phyloP scores from a whole-genome alignment of 805 yeast genomes.

The Scheffersomyces coipomensis region DNA sequence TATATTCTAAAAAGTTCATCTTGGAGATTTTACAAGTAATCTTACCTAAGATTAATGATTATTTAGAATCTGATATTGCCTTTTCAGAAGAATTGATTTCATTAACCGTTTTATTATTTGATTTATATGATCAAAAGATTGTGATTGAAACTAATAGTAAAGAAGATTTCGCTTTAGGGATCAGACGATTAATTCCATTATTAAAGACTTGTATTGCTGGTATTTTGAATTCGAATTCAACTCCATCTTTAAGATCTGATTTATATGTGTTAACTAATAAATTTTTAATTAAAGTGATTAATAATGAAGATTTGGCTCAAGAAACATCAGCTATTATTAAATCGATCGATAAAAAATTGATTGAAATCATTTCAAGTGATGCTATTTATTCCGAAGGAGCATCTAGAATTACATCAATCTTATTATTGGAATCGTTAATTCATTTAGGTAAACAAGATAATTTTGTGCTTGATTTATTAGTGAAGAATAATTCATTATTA shows the following conservation, averaged over 20 bases:
- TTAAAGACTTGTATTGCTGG: constrained; percentile 77
- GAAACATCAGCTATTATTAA: constrained; percentile 56
- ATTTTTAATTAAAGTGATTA: constrained; percentile 53
- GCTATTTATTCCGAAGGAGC: constrained; percentile 77
- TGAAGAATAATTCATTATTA: constrained; percentile 63
- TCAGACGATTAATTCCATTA: constrained; percentile 60
- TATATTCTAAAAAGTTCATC: constrained; percentile 56
- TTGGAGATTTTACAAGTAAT: constrained; percentile 73
- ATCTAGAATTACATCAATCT: constrained; percentile 68
- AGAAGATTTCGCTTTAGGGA: constrained; percentile 21
- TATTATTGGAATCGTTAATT: constrained; percentile 68
- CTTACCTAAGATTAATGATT: constrained; percentile 74
- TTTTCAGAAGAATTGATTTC: constrained; percentile 79
- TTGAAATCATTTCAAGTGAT: constrained; percentile 71
- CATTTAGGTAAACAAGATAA: constrained; percentile 53
- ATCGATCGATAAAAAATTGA: constrained; percentile 56
- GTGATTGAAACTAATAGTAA: constrained; percentile 13
- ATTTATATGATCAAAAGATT: constrained; percentile 47
- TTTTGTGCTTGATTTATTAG: constrained; percentile 58
- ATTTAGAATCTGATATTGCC: constrained; percentile 59
- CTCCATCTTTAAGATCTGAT: constrained; percentile 70
- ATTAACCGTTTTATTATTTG: constrained; percentile 67
- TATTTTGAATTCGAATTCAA: constrained; percentile 65
- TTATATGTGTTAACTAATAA: constrained; percentile 71
- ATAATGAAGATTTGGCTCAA: constrained; percentile 38